Evolutionary conservation across 805 yeast genomes (phyloP), one percentile per base, ranked within the genome.

Genomic region (Pichia cephalocereana): DNA sequence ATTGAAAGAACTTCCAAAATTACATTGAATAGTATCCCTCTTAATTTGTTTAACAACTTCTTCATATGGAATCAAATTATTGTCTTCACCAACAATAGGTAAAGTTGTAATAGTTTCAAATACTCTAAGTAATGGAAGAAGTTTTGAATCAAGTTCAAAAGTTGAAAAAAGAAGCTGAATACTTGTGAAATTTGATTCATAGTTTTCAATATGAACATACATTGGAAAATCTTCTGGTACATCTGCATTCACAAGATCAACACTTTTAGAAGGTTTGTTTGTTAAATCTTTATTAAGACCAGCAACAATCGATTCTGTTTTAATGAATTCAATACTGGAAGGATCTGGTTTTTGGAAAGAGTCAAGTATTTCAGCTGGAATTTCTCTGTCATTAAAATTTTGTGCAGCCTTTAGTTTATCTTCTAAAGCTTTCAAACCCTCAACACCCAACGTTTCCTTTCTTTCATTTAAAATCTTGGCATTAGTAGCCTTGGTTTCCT

Each of bases 171-270:
- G 63, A 38, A 87, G 61, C 49, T 80, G 77, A 19, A 89, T 71
- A 14, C 84, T 79, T 36, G 86, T 77, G 61, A 91, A 93, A 57
- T 85, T 82, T 1, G 96, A 86, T 47, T 81, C 76, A 59, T 78
- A 83, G 53, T 83, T 78, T 64, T 93, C 97, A 56, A 85, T 74
- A 60, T 88, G 93, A 45, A 90, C 61, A 52, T 79, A 81, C 38
- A 90, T 63, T 6, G 90, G 88, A 52, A 83, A 72, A 45, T 74
- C 69, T 1, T 55, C 46, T 30, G 83, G 80, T 1, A 61, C 56
- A 49, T 65, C 70, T 8, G 45, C 28, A 9, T 51, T 45, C 40
- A 53, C 51, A 15, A 55, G 46, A 41, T 56, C 45, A 26, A 58
- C 58, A 8, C 55, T 47, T 37, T 55, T 54, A 31, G 68, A 54